Base-by-base conservation (phyloP, 345 rosid species). In the Salix brachista region DNA sequence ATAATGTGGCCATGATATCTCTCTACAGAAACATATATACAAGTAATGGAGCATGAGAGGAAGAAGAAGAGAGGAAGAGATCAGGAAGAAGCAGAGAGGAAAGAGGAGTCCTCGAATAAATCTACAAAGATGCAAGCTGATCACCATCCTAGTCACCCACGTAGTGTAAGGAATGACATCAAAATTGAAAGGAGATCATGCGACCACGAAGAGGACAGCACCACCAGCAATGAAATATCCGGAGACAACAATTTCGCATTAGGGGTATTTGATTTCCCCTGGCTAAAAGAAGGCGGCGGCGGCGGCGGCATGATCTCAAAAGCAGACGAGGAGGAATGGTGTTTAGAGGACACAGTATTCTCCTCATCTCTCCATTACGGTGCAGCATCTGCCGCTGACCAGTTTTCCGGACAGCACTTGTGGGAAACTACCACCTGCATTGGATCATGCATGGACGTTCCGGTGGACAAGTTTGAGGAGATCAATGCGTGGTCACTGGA, bases 201-300 rank as follows among this genome's bases (percentile, higher is more conserved):
- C 60, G 7, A 52, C 9, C 58, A 52, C 19, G 58, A 52, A 52
- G n/a, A 52, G 58, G 58, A 52, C 10, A 52, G 58, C n/a, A 52
- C 7, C 58, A 52, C 21, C 5, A 56, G 26, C 26, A 21, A n/a
- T 8, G 26, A 56, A 56, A 56, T 21, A n/a, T 8, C 62, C 23
- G 26, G 62, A n/a, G 75, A 71, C 2, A 76, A 66, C 5, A 6
- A 69, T 48, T 72, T 71, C 65, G 82, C 28, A 36, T 67, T 77
- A 1, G 89, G 90, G 44, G 94, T 88, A 25, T 91, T 89, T 36
- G 94, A 91, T 77, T 89, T 89, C 75, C 94, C 92, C 1, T 89
- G 92, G 94, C 75, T 88, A 60, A 74, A 75, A 32, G 91, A 89
- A 73, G 88, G 10, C 3, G 4, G 26, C 5, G 88, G 8, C 1